Evolutionary conservation across 2,329 filamentous ascomycete genomes (phyloP).

Genomic region (Dactylonectria macrodidyma): DNA sequence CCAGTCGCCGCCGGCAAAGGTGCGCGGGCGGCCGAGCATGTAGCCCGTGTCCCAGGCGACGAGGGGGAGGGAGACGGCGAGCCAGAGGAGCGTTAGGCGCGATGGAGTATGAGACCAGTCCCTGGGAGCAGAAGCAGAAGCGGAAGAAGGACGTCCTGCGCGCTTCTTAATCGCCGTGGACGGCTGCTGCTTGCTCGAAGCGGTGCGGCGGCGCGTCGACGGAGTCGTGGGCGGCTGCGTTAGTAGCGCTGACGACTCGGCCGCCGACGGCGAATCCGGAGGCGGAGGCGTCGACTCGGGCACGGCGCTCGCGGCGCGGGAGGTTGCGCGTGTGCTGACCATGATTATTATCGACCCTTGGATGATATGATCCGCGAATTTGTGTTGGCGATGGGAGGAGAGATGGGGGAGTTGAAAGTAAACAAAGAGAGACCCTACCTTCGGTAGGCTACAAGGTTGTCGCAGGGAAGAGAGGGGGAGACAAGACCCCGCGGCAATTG

Average conservation of each 20-base stretch:
- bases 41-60: constrained; percentile 88
- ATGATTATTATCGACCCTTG: constrained; percentile 37
- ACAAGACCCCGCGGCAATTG: neutral
- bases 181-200: constrained; percentile 26
- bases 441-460: too few relatives aligned
- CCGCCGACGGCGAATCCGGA: constrained; percentile 29
- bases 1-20: constrained; percentile 82
- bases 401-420: neutral
- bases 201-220: constrained; percentile 35
- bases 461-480: neutral
- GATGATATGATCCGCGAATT: constrained; percentile 1
- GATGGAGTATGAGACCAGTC: constrained; percentile 64
- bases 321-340: constrained; percentile 57
- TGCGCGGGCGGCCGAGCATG: constrained; percentile 83
- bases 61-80: constrained; percentile 81
- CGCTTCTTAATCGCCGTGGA: constrained; percentile 35
- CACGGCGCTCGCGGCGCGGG: constrained; percentile 50
- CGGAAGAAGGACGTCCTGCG: constrained; percentile 14
- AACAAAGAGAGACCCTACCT: neutral
- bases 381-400: constrained; percentile 8
- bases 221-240: constrained; percentile 31
- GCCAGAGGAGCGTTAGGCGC: constrained; percentile 73
- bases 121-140: neutral
- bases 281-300: constrained; percentile 40
- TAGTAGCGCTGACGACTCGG: constrained; percentile 21